Base-by-base conservation (phyloP, 164 flowering plant species). In the Stephania yunnanensis region DNA sequence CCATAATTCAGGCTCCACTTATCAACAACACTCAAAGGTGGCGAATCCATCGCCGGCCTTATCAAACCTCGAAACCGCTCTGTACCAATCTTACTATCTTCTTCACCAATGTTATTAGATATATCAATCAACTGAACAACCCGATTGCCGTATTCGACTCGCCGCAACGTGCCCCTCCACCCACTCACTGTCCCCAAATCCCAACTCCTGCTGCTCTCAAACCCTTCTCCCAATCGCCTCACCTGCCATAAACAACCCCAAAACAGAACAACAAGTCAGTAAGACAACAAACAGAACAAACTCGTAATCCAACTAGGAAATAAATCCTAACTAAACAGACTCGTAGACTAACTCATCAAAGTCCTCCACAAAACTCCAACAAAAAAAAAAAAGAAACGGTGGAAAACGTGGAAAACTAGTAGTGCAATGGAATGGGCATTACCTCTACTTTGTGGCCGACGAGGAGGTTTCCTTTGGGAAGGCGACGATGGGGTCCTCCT, bases 1-100 rank as follows among this genome's bases (percentile, higher is more conserved):
- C 93, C 94, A 83, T 88, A 95, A 46, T 64, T 71, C 1, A 95
- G 81, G 53, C 11, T 17, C 46, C 31, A 36, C 36, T 70, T 45
- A 4, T 2, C 8, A 5, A 12, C 6, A 20, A 12, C 6, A 20
- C 2, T 48, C 12, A 19, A 42, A 7, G 36, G 29, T 20, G 80
- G 80, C 0, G 84, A 78, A 36, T 2, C 42, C 42, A 36, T 36
- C 10, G 7, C 25, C 0, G 80, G 84, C 45, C 84, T 70, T 10
- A 82, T 76, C 44, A 46, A 31, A 22, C 78, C 76, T 10, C 81
- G 78, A 46, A 68, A 55, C 10, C 44, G 25, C n/a, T 13, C 25
- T 73, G 9, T 31, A 25, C 19, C 12, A 2, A 48, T 50, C 15
- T 10, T 17, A 48, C 53, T 8, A 48, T 48, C 55, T 50, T 15